Evolutionary conservation across 305 asterid species (phyloP).

Genomic region (Fraxinus xanthoxyloides): DNA sequence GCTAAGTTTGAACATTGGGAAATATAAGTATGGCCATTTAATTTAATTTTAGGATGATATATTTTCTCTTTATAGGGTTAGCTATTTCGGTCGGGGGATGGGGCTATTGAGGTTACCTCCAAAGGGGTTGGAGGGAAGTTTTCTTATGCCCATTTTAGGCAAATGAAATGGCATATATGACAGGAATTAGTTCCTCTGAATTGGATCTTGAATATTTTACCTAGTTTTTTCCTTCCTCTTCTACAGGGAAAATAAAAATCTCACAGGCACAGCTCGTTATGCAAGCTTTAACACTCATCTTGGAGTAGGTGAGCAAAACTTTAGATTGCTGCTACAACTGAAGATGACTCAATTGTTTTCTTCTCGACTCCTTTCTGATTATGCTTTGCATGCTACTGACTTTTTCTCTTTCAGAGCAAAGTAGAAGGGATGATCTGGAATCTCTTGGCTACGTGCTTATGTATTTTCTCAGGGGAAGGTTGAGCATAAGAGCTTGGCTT

Average conservation of each 20-base stretch:
- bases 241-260: constrained; percentile 59
- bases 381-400: not conserved
- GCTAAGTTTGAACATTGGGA: not conserved
- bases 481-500: constrained; percentile 9
- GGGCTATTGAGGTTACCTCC: not conserved
- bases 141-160: not conserved
- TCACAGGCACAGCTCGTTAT: constrained; percentile 64
- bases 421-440: constrained; percentile 94
- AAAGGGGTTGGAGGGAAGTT: not conserved
- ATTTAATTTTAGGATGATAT: not conserved
- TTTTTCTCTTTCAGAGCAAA: constrained; percentile 60
- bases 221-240: not conserved
- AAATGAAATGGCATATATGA: not conserved
- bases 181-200: not conserved
- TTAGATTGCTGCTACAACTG: not conserved
- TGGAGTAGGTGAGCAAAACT: constrained; percentile 49
- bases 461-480: constrained; percentile 93
- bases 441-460: constrained; percentile 84
- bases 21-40: not conserved
- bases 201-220: not conserved
- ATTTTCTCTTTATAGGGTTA: not conserved
- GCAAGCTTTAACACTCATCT: constrained; percentile 60
- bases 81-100: not conserved
- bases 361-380: not conserved
- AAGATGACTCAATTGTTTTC: not conserved